Conservation (phyloP, 768 basidiomycete species). For the Amanita exitialis region DNA sequence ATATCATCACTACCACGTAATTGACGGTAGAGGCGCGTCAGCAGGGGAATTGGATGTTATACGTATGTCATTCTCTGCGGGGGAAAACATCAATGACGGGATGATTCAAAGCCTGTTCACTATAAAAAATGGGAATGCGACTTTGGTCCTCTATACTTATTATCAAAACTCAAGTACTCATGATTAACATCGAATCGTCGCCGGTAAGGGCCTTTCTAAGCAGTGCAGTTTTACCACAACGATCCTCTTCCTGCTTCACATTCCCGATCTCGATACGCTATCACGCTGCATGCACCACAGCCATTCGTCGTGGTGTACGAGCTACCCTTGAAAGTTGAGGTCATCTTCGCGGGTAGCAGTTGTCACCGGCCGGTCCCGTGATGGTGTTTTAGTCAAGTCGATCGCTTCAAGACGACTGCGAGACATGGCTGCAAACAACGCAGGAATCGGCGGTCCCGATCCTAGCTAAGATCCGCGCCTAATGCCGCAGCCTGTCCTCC, state of each 20-base stretch:
- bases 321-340: too few relatives aligned
- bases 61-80: slow-evolving; percentile 8
- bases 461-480: too few relatives aligned
- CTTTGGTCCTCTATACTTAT: not conserved
- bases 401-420: too few relatives aligned
- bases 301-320: slow-evolving; percentile 88
- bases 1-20: slow-evolving; percentile 43
- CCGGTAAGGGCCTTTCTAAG: not conserved
- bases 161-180: not conserved
- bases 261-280: slow-evolving; percentile 50
- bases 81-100: not conserved
- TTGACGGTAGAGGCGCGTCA: slow-evolving; percentile 78
- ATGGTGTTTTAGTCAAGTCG: too few relatives aligned
- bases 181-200: not conserved
- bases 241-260: not conserved
- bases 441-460: too few relatives aligned
- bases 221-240: slow-evolving; percentile 30
- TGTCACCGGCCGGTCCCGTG: too few relatives aligned
- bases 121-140: slow-evolving; percentile 67
- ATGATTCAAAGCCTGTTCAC: slow-evolving; percentile 68
- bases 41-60: slow-evolving; percentile 88
- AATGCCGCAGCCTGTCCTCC: too few relatives aligned
- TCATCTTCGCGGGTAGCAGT: too few relatives aligned
- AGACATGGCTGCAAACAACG: too few relatives aligned
- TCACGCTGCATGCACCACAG: slow-evolving; percentile 73